Percentiles rank a stretch among this genome's conserved stretches.
Conservation (phyloP, 345 rosid genomes). For the Punica granatum region DNA sequence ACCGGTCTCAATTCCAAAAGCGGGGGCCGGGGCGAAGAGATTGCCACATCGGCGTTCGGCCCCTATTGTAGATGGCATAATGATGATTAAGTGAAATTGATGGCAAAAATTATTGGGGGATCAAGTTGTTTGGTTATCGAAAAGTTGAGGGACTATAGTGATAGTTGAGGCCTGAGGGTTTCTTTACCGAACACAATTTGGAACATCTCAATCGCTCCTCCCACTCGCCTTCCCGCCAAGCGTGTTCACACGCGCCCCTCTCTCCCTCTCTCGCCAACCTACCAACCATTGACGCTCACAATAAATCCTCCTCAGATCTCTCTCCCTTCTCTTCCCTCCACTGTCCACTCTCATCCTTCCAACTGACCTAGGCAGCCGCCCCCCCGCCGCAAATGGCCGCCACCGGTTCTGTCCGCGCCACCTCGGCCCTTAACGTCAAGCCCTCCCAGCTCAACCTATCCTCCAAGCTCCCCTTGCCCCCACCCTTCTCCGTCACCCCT, state of each 20-base stretch:
- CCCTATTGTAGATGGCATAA: too few species aligned
- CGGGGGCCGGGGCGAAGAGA: too few species aligned
- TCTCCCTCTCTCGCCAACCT: background rate
- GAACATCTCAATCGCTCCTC: too few species aligned
- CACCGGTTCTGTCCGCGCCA: constrained; percentile 15
- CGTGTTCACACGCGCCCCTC: background rate
- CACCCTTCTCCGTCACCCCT: constrained; percentile 21
- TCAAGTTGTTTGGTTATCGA: too few species aligned
- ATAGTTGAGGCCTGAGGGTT: too few species aligned
- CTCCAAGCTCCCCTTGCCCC: constrained; percentile 22
- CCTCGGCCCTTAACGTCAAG: constrained; percentile 17
- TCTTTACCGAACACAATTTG: too few species aligned
- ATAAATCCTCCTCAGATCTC: background rate
- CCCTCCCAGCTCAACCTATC: constrained; percentile 30
- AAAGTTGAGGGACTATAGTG: too few species aligned
- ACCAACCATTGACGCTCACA: background rate
- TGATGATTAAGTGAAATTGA: too few species aligned
- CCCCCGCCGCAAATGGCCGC: constrained; percentile 21
- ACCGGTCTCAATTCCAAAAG: too few species aligned
- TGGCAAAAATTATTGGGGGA: too few species aligned
- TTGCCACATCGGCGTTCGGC: too few species aligned
- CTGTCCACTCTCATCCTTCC: constrained; percentile 12
- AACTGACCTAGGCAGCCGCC: constrained; percentile 4
- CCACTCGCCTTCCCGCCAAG: background rate
- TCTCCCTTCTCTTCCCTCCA: constrained; percentile 9